phyloP scores from a whole-genome alignment of 2,329 filamentous ascomycete genomes.

The Aspergillus piperis region DNA sequence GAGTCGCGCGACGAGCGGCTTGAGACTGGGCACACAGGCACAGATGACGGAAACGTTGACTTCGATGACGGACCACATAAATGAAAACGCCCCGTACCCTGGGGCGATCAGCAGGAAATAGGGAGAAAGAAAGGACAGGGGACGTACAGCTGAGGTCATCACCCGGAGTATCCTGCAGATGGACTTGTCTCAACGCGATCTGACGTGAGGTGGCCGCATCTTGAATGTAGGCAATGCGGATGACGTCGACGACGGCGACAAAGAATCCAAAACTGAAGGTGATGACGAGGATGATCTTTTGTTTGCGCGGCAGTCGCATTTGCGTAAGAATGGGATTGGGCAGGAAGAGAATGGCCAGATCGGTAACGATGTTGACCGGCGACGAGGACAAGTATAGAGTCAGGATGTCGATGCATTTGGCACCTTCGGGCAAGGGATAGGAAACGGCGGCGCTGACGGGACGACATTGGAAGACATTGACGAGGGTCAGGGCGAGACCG shows the following conservation, averaged over 20 bases:
- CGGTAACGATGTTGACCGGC: conserved; percentile 88
- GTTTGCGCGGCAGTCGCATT: conserved; percentile 79
- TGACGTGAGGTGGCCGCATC: conserved; percentile 57
- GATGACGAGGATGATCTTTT: conserved; percentile 83
- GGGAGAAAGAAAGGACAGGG: neutral
- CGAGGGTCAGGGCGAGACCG: conserved; percentile 75
- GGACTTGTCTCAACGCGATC: conserved; percentile 28
- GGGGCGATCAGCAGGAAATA: conserved; percentile 41
- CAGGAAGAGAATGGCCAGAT: conserved; percentile 81
- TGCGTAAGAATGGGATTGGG: conserved; percentile 85
- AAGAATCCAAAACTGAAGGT: conserved; percentile 88
- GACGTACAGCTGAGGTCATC: conserved; percentile 56
- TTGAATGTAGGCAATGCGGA: conserved; percentile 88
- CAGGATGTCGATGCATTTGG: conserved; percentile 62
- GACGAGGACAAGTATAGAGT: conserved; percentile 72
- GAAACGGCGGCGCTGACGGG: conserved; percentile 72
- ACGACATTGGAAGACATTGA: conserved; percentile 84
- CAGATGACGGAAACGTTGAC: conserved; percentile 89
- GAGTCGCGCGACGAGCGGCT: conserved; percentile 73
- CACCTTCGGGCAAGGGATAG: conserved; percentile 46
- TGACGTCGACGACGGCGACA: conserved; percentile 81
- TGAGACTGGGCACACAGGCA: conserved; percentile 88
- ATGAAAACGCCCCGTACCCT: conserved; percentile 78
- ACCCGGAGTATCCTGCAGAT: conserved; percentile 41
- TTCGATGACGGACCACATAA: conserved; percentile 94